Evolutionary conservation across 345 rosid species (phyloP).

Genomic region (Hypericum androsaemum): DNA sequence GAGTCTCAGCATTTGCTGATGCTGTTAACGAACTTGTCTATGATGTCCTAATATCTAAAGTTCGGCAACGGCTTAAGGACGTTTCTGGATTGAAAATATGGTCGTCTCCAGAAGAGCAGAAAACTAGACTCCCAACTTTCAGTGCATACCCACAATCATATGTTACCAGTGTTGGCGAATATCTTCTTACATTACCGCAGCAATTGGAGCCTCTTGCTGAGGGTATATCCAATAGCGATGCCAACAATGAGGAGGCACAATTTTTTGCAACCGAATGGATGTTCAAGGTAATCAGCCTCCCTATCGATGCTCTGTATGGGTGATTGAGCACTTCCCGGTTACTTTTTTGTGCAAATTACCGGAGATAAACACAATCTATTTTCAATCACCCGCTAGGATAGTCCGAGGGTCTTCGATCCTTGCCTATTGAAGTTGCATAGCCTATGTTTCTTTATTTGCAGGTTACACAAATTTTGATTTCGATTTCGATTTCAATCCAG

Average conservation of each 20-base stretch:
- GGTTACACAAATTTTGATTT: too few species aligned
- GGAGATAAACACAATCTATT: too few species aligned
- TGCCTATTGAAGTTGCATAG: too few species aligned
- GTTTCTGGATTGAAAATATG: conserved; percentile 77
- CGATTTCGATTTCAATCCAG: too few species aligned
- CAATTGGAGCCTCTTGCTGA: conserved; percentile 98
- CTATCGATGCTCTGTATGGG: background rate
- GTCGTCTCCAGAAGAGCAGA: conserved; percentile 82
- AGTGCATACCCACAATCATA: conserved; percentile 93
- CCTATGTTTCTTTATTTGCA: too few species aligned
- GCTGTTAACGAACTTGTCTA: conserved; percentile 89
- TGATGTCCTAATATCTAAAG: conserved; percentile 91
- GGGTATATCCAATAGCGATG: conserved; percentile 69
- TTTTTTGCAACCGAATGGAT: conserved; percentile 98
- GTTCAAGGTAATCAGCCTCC: conserved; percentile 64
- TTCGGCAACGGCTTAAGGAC: conserved; percentile 74
- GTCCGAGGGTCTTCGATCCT: too few species aligned
- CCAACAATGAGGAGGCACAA: conserved; percentile 79
- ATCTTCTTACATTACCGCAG: conserved; percentile 95
- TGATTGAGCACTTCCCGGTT: background rate
- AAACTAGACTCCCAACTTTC: conserved; percentile 77
- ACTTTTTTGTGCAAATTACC: background rate
- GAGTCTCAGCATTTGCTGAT: conserved; percentile 76
- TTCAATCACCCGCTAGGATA: too few species aligned
- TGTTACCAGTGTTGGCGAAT: conserved; percentile 83